Base-by-base conservation (phyloP, 495 filamentous ascomycete species). In the Talaromyces adpressus region DNA sequence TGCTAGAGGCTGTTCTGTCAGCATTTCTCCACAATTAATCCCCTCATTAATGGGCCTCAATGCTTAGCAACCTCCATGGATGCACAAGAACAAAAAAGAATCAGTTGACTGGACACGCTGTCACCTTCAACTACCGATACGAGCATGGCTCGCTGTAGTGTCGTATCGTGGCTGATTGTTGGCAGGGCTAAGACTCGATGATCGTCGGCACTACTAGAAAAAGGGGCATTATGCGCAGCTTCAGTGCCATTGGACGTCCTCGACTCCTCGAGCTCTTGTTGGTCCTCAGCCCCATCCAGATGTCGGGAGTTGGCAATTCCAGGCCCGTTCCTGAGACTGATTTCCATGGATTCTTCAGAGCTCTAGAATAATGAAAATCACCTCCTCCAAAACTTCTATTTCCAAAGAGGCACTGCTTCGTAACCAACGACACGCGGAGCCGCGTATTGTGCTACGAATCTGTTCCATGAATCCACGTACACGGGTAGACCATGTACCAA, bases 91-190 rank as follows among this genome's bases (percentile, higher is more conserved):
- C 2, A n/a, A 30, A 56, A 54, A 16, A 14, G 52, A 22, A 6
- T 22, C 18, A 53, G 20, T 9, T 53, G 51, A 29, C 29, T 29
- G 45, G 45, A 9, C 52, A 30, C 27, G 14, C n/a, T n/a, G n/a
- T n/a, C n/a, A n/a, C n/a, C n/a, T 25, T 56, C 20, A 29, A 16
- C 20, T 22, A 16, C 20, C 51, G 51, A 36, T 36, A 36, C 32
- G 32, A 41, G 36, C 2, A 41, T 41, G 36, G 52, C 27, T 25
- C 52, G 52, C 23, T 56, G 7, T 22, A 56, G 52, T 56, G 52
- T 56, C 52, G 52, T 16, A 56, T 56, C 52, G 52, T 56, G 52
- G 52, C 52, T 56, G 52, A 56, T 29, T 56, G 6, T 16, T 56
- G 7, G 52, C 22, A 29, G 16, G 52, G 27, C 52, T 56, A 56